phyloP scores from a whole-genome alignment of 768 basidiomycete species.

The Xerocomellus dryophilus region DNA sequence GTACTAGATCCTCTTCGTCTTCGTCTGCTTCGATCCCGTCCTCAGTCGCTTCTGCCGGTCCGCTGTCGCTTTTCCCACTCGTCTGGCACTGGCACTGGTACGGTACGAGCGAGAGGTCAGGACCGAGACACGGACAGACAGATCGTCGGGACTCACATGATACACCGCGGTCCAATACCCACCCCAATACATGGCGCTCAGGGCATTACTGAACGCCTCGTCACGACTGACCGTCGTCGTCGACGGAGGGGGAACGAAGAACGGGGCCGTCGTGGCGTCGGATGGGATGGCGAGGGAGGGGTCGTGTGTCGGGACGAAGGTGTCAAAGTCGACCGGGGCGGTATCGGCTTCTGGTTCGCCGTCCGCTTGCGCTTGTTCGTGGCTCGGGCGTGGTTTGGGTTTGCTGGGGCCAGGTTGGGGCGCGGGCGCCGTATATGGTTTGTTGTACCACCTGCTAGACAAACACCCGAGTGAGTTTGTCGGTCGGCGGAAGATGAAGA shows the following conservation, averaged over 20 bases:
- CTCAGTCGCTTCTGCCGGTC: constrained; percentile 29
- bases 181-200: constrained; percentile 81
- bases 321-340: constrained; percentile 63
- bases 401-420: constrained; percentile 12
- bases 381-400: neutral
- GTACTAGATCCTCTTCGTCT: constrained; percentile 24
- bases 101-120: constrained; percentile 2
- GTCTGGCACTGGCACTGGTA: constrained; percentile 34
- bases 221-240: constrained; percentile 54
- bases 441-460: constrained; percentile 72
- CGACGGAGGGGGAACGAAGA: constrained; percentile 32
- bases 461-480: neutral
- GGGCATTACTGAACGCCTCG: constrained; percentile 71
- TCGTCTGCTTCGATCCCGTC: constrained; percentile 27
- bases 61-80: constrained; percentile 16
- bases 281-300: constrained; percentile 48
- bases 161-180: constrained; percentile 89
- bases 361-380: neutral
- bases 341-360: constrained; percentile 46
- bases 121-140: neutral
- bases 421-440: constrained; percentile 37
- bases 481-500: neutral
- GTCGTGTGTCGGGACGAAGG: constrained; percentile 68
- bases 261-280: constrained; percentile 21
- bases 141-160: constrained; percentile 49